A percentile compares a stretch with the other conserved stretches of the same genome.
These are phyloP conservation scores for Phialophora verrucosa DNA, from an alignment of 2,329 filamentous ascomycete genomes.

Conservation along the genomic window DNA sequence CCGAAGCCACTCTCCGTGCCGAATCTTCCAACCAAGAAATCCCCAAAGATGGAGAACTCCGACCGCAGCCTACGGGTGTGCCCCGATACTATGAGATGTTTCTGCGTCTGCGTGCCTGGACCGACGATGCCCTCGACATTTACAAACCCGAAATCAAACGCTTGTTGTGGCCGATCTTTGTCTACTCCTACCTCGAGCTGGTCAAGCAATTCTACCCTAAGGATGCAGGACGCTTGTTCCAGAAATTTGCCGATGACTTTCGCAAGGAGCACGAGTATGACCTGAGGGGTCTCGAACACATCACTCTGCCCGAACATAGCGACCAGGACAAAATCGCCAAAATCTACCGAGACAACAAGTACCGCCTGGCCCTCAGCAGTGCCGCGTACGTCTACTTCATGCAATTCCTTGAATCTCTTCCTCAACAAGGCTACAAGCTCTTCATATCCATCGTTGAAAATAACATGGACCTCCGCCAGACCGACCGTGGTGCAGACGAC, in stretches of 20 bases:
- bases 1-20: slow-evolving; percentile 88
- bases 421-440: slow-evolving; percentile 77
- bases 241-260: slow-evolving; percentile 76
- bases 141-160: slow-evolving; percentile 95
- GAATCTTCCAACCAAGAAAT: slow-evolving; percentile 84
- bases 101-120: slow-evolving; percentile 76
- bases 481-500: slow-evolving; percentile 64
- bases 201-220: slow-evolving; percentile 72
- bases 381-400: slow-evolving; percentile 82
- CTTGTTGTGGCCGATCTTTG: slow-evolving; percentile 89
- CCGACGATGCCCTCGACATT: slow-evolving; percentile 88
- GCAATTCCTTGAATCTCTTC: slow-evolving; percentile 86
- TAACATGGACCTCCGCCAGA: slow-evolving; percentile 63
- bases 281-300: slow-evolving; percentile 72
- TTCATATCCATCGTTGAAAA: slow-evolving; percentile 74
- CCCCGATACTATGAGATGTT: slow-evolving; percentile 80
- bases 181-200: slow-evolving; percentile 87
- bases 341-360: slow-evolving; percentile 84
- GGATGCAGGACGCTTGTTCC: slow-evolving; percentile 43
- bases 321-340: slow-evolving; percentile 74
- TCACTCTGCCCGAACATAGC: slow-evolving; percentile 77
- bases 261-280: slow-evolving; percentile 80
- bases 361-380: slow-evolving; percentile 85
- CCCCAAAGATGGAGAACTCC: slow-evolving; percentile 56
- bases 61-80: slow-evolving; percentile 54